These are phyloP conservation scores for Hirschfeldia incana DNA, from an alignment of 345 rosid genomes.

Conservation along the genomic window DNA sequence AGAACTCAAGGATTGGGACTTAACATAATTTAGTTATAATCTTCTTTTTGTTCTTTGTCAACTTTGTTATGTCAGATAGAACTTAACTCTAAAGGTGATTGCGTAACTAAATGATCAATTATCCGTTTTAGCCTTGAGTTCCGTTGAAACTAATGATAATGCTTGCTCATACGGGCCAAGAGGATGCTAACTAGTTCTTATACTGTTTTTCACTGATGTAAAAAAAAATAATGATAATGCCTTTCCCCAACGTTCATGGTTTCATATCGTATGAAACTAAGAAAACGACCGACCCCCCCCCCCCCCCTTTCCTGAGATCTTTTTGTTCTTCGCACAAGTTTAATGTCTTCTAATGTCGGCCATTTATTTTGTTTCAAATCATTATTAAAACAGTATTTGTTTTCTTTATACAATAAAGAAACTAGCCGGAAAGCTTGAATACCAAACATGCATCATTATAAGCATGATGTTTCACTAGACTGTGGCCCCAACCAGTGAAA, in stretches of 20 bases:
- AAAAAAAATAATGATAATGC: conserved; percentile 15
- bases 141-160: conserved; percentile 19
- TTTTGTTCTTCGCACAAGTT: conserved; percentile 11
- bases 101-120: conserved; percentile 16
- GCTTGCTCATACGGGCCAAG: not conserved
- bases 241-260: conserved; percentile 28
- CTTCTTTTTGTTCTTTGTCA: not conserved
- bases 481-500: conserved; percentile 31
- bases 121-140: conserved; percentile 23
- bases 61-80: conserved; percentile 4
- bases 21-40: not conserved
- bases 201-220: no score
- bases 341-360: conserved; percentile 12
- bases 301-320: conserved; percentile 5
- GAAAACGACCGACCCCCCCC: conserved; percentile 35
- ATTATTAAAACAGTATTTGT: not conserved
- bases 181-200: no score
- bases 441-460: conserved; percentile 34
- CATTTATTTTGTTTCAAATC: conserved; percentile 3
- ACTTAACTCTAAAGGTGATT: conserved; percentile 2
- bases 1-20: not conserved
- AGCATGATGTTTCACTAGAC: conserved; percentile 16
- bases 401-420: conserved; percentile 10
- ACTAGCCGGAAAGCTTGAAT: conserved; percentile 39
- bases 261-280: conserved; percentile 31